A percentile compares a stretch with the other conserved stretches of the same genome.
Conservation (phyloP, 1,284 basidiomycete species). For the Salmacisia buchloeana region DNA sequence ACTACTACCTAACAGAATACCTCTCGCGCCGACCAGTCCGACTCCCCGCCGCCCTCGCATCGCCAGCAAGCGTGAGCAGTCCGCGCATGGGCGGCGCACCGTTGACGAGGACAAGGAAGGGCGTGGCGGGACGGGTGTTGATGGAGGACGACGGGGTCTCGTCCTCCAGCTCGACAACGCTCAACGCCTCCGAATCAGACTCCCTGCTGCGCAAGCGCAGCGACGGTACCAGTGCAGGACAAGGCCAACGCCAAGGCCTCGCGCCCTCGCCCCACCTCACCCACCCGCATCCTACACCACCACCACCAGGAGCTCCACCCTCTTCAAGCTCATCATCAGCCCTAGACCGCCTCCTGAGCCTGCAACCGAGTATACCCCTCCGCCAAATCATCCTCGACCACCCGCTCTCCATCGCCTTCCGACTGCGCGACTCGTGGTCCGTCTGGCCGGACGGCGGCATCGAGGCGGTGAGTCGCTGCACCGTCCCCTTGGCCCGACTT, state of each 20-base stretch:
- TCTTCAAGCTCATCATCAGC: conserved; percentile 13
- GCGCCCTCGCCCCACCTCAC: no score
- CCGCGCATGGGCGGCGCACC: neutral
- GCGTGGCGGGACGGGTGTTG: neutral
- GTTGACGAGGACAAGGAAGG: neutral
- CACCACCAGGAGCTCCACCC: neutral
- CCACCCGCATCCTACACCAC: conserved; percentile 11
- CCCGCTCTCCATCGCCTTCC: conserved; percentile 63
- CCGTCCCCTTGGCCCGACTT: no score
- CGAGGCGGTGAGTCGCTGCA: no score
- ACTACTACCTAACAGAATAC: conserved; percentile 63
- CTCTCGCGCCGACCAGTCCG: conserved; percentile 53
- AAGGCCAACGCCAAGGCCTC: no score
- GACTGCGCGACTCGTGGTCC: conserved; percentile 72
- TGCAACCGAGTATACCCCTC: conserved; percentile 32
- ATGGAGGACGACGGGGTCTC: neutral
- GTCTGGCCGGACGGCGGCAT: conserved; percentile 68
- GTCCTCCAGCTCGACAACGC: no score
- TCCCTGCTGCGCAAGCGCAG: no score
- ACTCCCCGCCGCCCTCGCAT: conserved; percentile 23
- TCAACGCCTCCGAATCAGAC: no score
- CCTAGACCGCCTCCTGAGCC: conserved; percentile 16
- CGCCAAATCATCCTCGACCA: conserved; percentile 59
- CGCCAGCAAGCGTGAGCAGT: conserved; percentile 10
- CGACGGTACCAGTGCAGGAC: no score